Evolutionary conservation across 768 basidiomycete species (phyloP).

Genomic region (Bullera alba): DNA sequence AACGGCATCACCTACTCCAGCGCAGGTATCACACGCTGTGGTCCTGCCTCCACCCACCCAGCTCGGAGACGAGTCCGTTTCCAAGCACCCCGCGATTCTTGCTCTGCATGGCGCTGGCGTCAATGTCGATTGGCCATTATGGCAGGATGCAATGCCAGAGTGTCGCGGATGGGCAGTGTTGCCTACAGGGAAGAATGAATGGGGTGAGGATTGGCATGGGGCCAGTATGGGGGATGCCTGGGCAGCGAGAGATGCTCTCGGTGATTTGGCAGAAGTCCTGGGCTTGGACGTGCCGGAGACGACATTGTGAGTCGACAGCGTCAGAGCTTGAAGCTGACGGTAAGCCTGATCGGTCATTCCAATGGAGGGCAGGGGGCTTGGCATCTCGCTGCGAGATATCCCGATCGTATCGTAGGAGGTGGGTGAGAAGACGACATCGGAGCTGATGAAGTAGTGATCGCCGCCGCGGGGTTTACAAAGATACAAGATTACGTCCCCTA

Average conservation of each 20-base stretch:
- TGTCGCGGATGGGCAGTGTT: slow-evolving; percentile 65
- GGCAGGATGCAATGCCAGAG: slow-evolving; percentile 59
- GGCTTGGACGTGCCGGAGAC: slow-evolving; percentile 47
- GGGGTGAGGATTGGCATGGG: slow-evolving; percentile 94
- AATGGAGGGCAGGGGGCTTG: slow-evolving; percentile 89
- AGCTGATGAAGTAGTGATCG: slow-evolving; percentile 55
- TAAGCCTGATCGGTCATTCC: slow-evolving; percentile 73
- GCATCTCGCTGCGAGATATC: slow-evolving; percentile 68
- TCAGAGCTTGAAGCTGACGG: slow-evolving; percentile 41
- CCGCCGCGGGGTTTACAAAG: slow-evolving; percentile 77
- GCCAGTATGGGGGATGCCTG: slow-evolving; percentile 68
- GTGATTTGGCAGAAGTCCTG: slow-evolving; percentile 47
- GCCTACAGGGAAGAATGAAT: slow-evolving; percentile 76
- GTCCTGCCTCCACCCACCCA: slow-evolving; percentile 22
- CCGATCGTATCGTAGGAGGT: slow-evolving; percentile 54
- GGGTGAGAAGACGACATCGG: not conserved
- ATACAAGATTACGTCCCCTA: slow-evolving; percentile 78
- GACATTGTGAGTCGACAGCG: slow-evolving; percentile 24
- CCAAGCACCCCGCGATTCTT: slow-evolving; percentile 52
- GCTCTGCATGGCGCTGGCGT: slow-evolving; percentile 70
- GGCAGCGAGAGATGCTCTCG: slow-evolving; percentile 57
- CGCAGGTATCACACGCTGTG: slow-evolving; percentile 32
- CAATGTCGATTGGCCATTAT: slow-evolving; percentile 57
- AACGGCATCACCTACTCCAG: slow-evolving; percentile 4
- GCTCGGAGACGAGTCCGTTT: slow-evolving; percentile 37